Base-by-base conservation (phyloP, 1,284 basidiomycete genomes). In the Ceratobasidium sp. region DNA sequence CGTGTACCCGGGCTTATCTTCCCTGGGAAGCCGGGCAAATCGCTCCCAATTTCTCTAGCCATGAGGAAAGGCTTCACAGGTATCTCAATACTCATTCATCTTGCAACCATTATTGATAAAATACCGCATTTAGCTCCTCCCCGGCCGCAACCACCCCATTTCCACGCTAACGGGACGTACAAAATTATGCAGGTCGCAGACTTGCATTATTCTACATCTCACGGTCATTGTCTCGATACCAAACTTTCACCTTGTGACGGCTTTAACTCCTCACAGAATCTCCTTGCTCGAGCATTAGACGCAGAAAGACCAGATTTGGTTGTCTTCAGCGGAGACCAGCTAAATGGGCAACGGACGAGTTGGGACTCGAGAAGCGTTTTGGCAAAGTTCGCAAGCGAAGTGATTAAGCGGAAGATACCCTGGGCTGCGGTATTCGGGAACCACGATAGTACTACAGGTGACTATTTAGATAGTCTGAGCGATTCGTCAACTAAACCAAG, bases 381-480 rank as follows among this genome's bases (percentile, higher is more conserved):
- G 3, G 92, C 96, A 3, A 97, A 97, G 84, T 97, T 96, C 82
- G 91, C 95, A 0, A 87, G 87, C 23, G 91, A 91, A 0, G 92
- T 95, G 4, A 93, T 93, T 12, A 89, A 92, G 15, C 90, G 93
- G 33, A 85, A 88, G 64, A 93, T 98, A 44, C 93, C 96, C 0
- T 99, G 96, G 95, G 91, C 94, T 2, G 93, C 92, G 0, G 90
- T 98, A 5, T 95, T 98, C 83, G 95, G 97, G 1, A 98, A 99
- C 82, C 97, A 98, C 83, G 96, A 97, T 38, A 77, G 64, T n/a
- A 77, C 74, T 9, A 77, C 74, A 46, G 74, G 74, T 77, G 40
- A 59, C 42, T 56, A 13, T 54, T 70, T 5, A n/a, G 9, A 26
- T 59, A 20, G 13, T 28, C 17, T 28, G 26, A 82, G 90, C 65